Evolutionary conservation across 2,329 filamentous ascomycete genomes (phyloP).

Genomic region (Verticillium nubilum): DNA sequence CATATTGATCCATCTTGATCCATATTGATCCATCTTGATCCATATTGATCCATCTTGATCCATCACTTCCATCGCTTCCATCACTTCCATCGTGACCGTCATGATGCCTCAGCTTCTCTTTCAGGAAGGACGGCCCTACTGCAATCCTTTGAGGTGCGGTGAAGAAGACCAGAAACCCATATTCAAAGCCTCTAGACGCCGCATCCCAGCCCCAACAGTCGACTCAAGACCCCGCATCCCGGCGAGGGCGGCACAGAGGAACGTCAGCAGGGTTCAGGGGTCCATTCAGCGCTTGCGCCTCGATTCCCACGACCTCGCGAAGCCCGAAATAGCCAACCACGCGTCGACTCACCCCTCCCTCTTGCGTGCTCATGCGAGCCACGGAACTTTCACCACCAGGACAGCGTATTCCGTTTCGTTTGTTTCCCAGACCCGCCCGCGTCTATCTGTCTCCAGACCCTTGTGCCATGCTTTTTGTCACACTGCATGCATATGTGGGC

Average conservation of each 20-base stretch:
- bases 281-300: background rate
- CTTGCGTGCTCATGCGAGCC: background rate
- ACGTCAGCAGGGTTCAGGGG: background rate
- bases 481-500: slow-evolving; percentile 4
- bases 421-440: slow-evolving; percentile 3
- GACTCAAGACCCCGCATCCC: background rate
- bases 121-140: background rate
- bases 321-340: background rate
- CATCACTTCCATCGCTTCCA: no score
- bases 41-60: background rate
- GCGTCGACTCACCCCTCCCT: background rate
- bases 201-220: background rate
- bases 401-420: background rate
- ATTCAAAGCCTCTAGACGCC: background rate
- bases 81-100: background rate
- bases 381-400: background rate
- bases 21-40: background rate
- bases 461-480: background rate
- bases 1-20: background rate
- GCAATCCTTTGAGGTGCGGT: background rate
- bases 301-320: background rate
- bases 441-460: slow-evolving; percentile 1
- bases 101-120: background rate
- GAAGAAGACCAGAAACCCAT: background rate
- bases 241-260: background rate